Base-by-base conservation (phyloP, 2,329 filamentous ascomycete species). In the Zymoseptoria pseudotritici region DNA sequence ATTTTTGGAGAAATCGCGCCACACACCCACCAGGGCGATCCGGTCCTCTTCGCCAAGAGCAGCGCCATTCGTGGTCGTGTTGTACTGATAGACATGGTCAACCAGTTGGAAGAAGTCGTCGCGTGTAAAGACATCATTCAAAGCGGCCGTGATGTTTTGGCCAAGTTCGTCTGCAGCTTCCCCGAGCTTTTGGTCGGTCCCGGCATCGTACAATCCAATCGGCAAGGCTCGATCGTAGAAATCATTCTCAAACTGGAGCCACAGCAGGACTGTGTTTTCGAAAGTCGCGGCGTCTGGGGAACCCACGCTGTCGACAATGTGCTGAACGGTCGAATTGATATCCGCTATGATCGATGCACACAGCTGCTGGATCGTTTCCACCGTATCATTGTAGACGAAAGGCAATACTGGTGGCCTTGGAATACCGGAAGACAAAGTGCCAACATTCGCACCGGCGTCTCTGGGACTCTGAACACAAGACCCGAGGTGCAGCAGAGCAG, bases 121-220 rank as follows among this genome's bases (percentile, higher is more conserved):
- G 58, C 88, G 83, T 87, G 91, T 91, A 69, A 80, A 82, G 58
- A 84, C 84, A 75, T 91, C 88, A 64, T 91, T 90, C 55, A 79
- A 76, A 68, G 89, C 90, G 64, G 91, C 87, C 58, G 78, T 75
- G 56, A 79, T 71, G 65, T 76, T 63, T 71, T 78, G 73, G 63
- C 77, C 73, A 5, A 75, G 76, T 55, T 76, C 75, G 56, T 73
- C 77, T 21, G 74, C 74, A 4, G 76, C 75, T 67, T 79, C 76
- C 59, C 75, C 72, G 60, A 79, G 70, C 59, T 71, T 70, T 65
- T 74, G 71, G 65, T 75, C 72, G 4, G 75, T 76, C 11, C 75
- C 74, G 58, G 75, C 74, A 68, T 78, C 78, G 71, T 78, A 77
- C 60, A 29, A 29, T 9, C 8, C 26, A 8, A 69, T 78, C 75